A percentile compares a stretch with the other conserved stretches of the same genome.
Conservation (phyloP, 169 alveolate genomes). For the Plasmodium cynomolgi region DNA sequence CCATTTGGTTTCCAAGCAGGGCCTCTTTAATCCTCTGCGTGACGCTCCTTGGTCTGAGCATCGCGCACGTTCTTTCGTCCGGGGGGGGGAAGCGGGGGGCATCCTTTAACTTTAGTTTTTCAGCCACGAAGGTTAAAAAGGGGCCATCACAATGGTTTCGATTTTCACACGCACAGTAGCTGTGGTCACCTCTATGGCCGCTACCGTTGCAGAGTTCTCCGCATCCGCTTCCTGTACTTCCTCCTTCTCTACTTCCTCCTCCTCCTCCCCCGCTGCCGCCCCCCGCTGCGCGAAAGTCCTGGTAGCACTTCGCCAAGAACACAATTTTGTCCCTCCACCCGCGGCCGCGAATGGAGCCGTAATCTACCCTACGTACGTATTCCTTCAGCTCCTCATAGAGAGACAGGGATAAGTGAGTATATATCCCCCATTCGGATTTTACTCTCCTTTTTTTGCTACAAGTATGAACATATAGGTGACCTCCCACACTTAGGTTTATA, state of each 20-base stretch:
- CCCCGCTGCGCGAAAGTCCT: neutral
- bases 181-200: neutral
- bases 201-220: too few species aligned
- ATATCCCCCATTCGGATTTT: neutral
- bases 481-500: slow-evolving; percentile 6
- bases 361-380: neutral
- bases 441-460: neutral
- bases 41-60: neutral
- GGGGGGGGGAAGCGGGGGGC: neutral
- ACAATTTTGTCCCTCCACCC: neutral
- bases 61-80: neutral
- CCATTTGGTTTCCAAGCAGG: neutral
- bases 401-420: slow-evolving; percentile 20
- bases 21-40: neutral
- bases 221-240: too few species aligned
- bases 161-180: neutral
- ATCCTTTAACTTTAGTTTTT: slow-evolving; percentile 18
- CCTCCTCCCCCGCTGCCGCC: too few species aligned
- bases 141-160: neutral
- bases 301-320: slow-evolving; percentile 24
- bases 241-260: too few species aligned
- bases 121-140: neutral
- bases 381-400: slow-evolving; percentile 20
- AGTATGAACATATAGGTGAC: slow-evolving; percentile 1
- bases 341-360: neutral